These are phyloP conservation scores for Alternaria brassicicola DNA, from an alignment of 2,329 filamentous ascomycete genomes.

Conservation along the genomic window DNA sequence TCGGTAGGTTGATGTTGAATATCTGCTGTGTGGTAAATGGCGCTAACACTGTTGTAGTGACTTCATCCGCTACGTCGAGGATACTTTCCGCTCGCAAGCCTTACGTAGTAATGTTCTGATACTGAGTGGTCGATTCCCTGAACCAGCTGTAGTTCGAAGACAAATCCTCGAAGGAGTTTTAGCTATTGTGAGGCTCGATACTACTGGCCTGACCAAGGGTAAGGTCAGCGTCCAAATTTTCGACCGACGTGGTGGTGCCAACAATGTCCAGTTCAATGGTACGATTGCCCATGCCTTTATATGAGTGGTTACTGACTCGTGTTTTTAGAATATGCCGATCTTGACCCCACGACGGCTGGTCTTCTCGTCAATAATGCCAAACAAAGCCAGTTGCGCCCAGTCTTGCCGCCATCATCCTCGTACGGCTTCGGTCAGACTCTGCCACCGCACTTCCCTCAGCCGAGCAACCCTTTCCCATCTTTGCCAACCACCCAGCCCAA, in stretches of 20 bases:
- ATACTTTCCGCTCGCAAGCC: slow-evolving; percentile 72
- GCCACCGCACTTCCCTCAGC: slow-evolving; percentile 42
- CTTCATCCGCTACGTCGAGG: slow-evolving; percentile 83
- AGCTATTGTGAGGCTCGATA: slow-evolving; percentile 78
- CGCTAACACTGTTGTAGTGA: slow-evolving; percentile 54
- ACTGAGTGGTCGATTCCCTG: slow-evolving; percentile 75
- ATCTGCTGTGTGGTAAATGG: not conserved
- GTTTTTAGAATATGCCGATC: slow-evolving; percentile 73
- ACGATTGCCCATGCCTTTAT: slow-evolving; percentile 23
- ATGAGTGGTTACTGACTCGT: slow-evolving; percentile 24
- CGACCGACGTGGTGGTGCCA: slow-evolving; percentile 74
- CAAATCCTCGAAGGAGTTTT: slow-evolving; percentile 89
- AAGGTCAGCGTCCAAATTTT: slow-evolving; percentile 86
- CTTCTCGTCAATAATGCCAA: slow-evolving; percentile 80
- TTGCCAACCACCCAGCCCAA: slow-evolving; percentile 50
- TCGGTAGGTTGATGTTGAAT: slow-evolving; percentile 27
- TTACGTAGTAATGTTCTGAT: slow-evolving; percentile 81
- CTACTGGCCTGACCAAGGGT: slow-evolving; percentile 69
- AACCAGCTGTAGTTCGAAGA: slow-evolving; percentile 78
- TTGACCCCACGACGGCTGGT: slow-evolving; percentile 78
- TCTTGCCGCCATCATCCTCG: slow-evolving; percentile 41
- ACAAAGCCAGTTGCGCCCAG: slow-evolving; percentile 48
- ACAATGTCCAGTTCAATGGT: slow-evolving; percentile 80
- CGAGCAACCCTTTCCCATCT: slow-evolving; percentile 47
- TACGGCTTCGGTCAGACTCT: slow-evolving; percentile 39